phyloP scores from a whole-genome alignment of 2,329 filamentous ascomycete species.

The Microdochium nivale region DNA sequence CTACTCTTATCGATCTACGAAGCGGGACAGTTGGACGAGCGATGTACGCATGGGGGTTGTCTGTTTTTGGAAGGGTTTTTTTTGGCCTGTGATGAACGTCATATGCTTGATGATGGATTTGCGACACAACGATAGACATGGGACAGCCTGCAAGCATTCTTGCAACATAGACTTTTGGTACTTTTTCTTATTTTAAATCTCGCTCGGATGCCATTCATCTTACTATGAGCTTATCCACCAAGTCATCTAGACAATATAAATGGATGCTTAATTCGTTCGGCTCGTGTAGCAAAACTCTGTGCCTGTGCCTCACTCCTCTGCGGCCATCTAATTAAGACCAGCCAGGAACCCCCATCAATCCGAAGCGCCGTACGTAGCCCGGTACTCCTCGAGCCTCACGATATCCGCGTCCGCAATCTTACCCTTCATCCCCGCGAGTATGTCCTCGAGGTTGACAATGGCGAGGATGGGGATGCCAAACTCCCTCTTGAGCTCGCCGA shows the following conservation, averaged over 20 bases:
- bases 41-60: too few species aligned
- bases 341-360: conserved; percentile 27
- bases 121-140: background rate
- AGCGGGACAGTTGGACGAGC: too few species aligned
- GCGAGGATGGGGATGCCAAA: conserved; percentile 75
- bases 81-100: too few species aligned
- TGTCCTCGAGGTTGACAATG: conserved; percentile 77
- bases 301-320: too few species aligned
- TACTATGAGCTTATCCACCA: too few species aligned
- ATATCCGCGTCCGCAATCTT: conserved; percentile 55
- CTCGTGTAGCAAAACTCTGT: too few species aligned
- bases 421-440: conserved; percentile 60
- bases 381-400: conserved; percentile 65
- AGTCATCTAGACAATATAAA: too few species aligned
- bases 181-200: background rate
- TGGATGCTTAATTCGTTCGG: too few species aligned
- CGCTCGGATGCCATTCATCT: too few species aligned
- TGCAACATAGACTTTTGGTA: background rate
- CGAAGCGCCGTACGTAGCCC: conserved; percentile 53
- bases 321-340: background rate
- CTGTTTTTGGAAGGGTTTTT: too few species aligned
- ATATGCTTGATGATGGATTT: too few species aligned
- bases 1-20: too few species aligned
- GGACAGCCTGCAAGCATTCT: background rate
- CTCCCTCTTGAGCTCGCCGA: conserved; percentile 77